Conservation (phyloP, 2,329 filamentous ascomycete species). For the Aspergillus amoenus region DNA sequence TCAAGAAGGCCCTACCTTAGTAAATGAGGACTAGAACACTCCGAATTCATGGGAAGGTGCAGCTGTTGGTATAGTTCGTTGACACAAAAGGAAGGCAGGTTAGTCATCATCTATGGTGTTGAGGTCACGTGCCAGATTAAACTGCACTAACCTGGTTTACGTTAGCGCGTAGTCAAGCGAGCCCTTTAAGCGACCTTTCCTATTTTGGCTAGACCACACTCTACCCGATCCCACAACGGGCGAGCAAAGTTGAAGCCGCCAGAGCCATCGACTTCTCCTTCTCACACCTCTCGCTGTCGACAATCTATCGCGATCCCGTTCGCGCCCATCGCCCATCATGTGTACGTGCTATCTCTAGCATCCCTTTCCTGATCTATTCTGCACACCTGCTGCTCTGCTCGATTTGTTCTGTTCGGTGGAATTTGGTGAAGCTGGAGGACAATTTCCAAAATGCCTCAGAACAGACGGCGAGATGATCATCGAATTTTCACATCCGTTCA, state of each 20-base stretch:
- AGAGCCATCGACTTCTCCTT: constrained; percentile 35
- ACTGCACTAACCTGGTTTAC: neutral
- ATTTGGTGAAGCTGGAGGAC: neutral
- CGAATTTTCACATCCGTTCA: neutral
- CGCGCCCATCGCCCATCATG: constrained; percentile 50
- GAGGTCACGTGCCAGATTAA: neutral
- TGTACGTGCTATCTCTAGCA: constrained; percentile 39
- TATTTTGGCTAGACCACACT: constrained; percentile 23
- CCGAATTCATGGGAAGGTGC: no score
- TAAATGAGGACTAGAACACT: no score
- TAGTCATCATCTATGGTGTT: neutral
- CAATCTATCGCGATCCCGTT: constrained; percentile 39
- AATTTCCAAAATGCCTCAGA: neutral
- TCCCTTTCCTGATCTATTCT: constrained; percentile 18
- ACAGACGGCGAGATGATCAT: constrained; percentile 4
- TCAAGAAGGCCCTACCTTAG: no score
- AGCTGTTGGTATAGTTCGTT: neutral
- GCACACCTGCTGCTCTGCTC: constrained; percentile 8
- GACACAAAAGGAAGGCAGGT: neutral
- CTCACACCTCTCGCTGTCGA: constrained; percentile 41
- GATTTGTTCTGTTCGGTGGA: constrained; percentile 1
- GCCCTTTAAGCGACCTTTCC: constrained; percentile 31
- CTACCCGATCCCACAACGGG: constrained; percentile 42
- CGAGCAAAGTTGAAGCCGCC: constrained; percentile 32
- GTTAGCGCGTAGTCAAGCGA: constrained; percentile 34